Evolutionary conservation across 768 basidiomycete genomes (phyloP).

Genomic region (Mycena pura): DNA sequence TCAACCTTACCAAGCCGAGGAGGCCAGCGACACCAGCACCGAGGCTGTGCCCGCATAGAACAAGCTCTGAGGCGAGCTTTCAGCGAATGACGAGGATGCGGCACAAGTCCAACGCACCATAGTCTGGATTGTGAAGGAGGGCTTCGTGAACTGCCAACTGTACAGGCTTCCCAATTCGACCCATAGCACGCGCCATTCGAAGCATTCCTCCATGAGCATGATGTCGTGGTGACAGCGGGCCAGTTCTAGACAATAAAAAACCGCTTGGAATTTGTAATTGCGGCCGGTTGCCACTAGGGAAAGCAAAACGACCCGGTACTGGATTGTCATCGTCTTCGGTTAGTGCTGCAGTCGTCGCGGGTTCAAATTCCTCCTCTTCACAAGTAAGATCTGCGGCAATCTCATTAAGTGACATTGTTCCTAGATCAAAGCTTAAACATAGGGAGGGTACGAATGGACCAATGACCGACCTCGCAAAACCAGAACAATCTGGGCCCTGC

Average conservation of each 20-base stretch:
- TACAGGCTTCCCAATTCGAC: slow-evolving; percentile 75
- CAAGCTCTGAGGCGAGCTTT: slow-evolving; percentile 55
- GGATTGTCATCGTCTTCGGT: slow-evolving; percentile 40
- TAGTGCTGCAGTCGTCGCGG: slow-evolving; percentile 46
- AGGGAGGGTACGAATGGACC: background rate
- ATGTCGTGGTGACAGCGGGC: slow-evolving; percentile 46
- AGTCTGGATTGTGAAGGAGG: slow-evolving; percentile 69
- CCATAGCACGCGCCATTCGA: slow-evolving; percentile 82
- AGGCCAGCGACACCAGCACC: slow-evolving; percentile 84
- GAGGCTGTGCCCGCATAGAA: slow-evolving; percentile 84
- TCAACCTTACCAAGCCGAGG: slow-evolving; percentile 66
- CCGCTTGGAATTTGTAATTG: slow-evolving; percentile 11
- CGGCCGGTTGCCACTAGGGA: slow-evolving; percentile 36
- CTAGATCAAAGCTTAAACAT: slow-evolving; percentile 35
- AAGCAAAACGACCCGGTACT: slow-evolving; percentile 45
- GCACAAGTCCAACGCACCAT: slow-evolving; percentile 55
- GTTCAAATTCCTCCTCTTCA: slow-evolving; percentile 71
- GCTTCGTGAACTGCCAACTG: slow-evolving; percentile 78
- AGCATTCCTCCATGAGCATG: slow-evolving; percentile 85
- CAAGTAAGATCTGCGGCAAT: slow-evolving; percentile 87
- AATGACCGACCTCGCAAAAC: slow-evolving; percentile 64
- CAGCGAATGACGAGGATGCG: background rate
- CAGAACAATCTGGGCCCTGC: slow-evolving; percentile 74
- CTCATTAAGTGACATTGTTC: slow-evolving; percentile 89
- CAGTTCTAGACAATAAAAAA: slow-evolving; percentile 27